phyloP scores from a whole-genome alignment of 768 basidiomycete species.

The Hydnum rufescens region DNA sequence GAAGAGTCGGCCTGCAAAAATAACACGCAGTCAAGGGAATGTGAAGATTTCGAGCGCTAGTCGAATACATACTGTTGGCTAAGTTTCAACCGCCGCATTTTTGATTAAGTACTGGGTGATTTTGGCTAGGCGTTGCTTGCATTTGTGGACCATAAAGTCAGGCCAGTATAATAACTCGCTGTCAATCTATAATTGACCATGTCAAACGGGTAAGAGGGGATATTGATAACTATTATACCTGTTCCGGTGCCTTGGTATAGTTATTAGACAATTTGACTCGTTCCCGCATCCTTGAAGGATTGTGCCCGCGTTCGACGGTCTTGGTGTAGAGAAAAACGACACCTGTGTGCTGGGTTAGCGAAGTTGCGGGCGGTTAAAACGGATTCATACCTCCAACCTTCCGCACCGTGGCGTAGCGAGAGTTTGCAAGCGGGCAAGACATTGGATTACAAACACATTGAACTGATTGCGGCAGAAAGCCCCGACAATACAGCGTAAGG shows the following conservation, averaged over 20 bases:
- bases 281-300: conserved; percentile 97
- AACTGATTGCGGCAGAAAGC: conserved; percentile 92
- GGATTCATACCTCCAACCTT: conserved; percentile 63
- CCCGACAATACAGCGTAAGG: no score
- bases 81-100: conserved; percentile 82
- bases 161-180: conserved; percentile 95
- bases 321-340: conserved; percentile 86
- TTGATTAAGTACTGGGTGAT: conserved; percentile 98
- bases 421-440: conserved; percentile 95
- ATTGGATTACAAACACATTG: conserved; percentile 93
- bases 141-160: conserved; percentile 92
- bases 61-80: conserved; percentile 51
- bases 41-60: neutral
- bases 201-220: neutral
- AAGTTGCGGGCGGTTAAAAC: neutral
- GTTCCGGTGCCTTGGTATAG: conserved; percentile 86
- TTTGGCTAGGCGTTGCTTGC: conserved; percentile 97
- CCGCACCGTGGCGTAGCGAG: conserved; percentile 91
- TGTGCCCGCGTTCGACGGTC: conserved; percentile 92
- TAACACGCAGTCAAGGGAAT: neutral
- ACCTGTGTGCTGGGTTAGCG: conserved; percentile 25
- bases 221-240: conserved; percentile 30
- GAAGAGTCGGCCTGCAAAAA: conserved; percentile 55
- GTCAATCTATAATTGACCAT: conserved; percentile 51
- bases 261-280: conserved; percentile 79